Evolutionary conservation across 1,139 yeast species (phyloP).

Genomic region (Sugiyamaella pinicola): DNA sequence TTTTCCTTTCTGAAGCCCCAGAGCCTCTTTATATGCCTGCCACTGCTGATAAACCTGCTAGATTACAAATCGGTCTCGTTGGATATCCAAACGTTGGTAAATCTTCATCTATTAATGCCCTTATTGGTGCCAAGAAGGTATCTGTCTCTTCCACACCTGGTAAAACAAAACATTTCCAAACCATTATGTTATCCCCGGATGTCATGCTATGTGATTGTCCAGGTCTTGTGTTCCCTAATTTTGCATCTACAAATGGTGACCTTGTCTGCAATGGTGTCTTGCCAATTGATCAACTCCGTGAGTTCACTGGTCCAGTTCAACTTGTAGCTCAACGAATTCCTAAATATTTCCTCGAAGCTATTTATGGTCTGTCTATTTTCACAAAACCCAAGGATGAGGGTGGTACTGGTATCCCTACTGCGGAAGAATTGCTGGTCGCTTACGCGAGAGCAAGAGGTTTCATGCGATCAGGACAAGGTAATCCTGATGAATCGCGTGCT

Average conservation of each 20-base stretch:
- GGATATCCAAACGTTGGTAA: constrained; percentile 95
- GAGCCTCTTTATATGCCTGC: constrained; percentile 53
- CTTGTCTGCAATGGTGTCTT: constrained; percentile 96
- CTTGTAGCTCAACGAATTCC: constrained; percentile 89
- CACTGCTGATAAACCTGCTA: constrained; percentile 34
- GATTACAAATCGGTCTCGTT: constrained; percentile 88
- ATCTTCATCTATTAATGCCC: constrained; percentile 92
- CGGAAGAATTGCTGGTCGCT: constrained; percentile 85
- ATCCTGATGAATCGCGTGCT: constrained; percentile 96
- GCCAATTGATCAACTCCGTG: constrained; percentile 96
- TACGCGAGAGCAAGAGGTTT: constrained; percentile 97
- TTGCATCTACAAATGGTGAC: constrained; percentile 95
- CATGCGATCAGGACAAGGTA: constrained; percentile 89
- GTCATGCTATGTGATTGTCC: constrained; percentile 97
- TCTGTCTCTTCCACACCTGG: constrained; percentile 99
- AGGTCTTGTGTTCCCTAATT: constrained; percentile 97
- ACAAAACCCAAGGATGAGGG: constrained; percentile 79
- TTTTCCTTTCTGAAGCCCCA: constrained; percentile 83
- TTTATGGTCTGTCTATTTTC: constrained; percentile 88
- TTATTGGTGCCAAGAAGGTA: constrained; percentile 94
- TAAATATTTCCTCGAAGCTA: constrained; percentile 82
- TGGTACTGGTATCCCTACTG: constrained; percentile 85
- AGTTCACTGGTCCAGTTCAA: constrained; percentile 87
- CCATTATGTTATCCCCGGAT: constrained; percentile 79
- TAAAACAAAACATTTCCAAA: constrained; percentile 98